Evolutionary conservation across 176 grass and related monocot genomes (phyloP).

Genomic region (Juncus effusus): DNA sequence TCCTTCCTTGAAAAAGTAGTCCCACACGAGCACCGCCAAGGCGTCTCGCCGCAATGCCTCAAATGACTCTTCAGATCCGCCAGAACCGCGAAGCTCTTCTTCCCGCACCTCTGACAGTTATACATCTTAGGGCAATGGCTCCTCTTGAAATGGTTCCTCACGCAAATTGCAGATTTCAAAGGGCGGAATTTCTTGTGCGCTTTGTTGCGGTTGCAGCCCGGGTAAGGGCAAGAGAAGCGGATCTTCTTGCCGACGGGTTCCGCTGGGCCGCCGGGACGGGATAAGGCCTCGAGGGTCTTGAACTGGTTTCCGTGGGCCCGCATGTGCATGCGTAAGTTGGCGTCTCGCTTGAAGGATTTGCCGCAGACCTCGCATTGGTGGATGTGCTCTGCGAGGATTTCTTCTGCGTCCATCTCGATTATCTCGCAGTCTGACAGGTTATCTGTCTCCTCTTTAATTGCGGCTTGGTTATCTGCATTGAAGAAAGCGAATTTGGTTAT

Average conservation of each 20-base stretch:
- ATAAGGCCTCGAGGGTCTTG: constrained; percentile 93
- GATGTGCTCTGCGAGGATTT: constrained; percentile 83
- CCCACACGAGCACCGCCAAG: constrained; percentile 94
- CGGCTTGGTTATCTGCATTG: constrained; percentile 19
- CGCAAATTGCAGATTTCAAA: constrained; percentile 80
- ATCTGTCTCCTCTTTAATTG: constrained; percentile 26
- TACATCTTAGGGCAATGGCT: constrained; percentile 98
- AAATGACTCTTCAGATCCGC: constrained; percentile 85
- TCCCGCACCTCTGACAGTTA: constrained; percentile 67
- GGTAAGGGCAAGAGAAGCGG: constrained; percentile 77
- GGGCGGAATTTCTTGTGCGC: constrained; percentile 80
- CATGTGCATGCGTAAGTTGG: constrained; percentile 99
- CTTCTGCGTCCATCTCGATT: constrained; percentile 72
- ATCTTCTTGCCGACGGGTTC: constrained; percentile 34
- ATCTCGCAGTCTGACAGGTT: constrained; percentile 54
- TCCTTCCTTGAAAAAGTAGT: constrained; percentile 98
- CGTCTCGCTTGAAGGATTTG: constrained; percentile 96
- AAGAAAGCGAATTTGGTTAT: not conserved
- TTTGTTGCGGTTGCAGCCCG: constrained; percentile 80
- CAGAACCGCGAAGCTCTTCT: constrained; percentile 89
- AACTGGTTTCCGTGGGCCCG: constrained; percentile 91
- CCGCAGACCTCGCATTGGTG: constrained; percentile 93
- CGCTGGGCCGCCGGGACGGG: constrained; percentile 46
- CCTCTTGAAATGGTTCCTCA: constrained; percentile 87
- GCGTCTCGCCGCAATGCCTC: constrained; percentile 76